Base-by-base conservation (phyloP, 192 early-diverging fungal species). In the Coemansia sp. region DNA sequence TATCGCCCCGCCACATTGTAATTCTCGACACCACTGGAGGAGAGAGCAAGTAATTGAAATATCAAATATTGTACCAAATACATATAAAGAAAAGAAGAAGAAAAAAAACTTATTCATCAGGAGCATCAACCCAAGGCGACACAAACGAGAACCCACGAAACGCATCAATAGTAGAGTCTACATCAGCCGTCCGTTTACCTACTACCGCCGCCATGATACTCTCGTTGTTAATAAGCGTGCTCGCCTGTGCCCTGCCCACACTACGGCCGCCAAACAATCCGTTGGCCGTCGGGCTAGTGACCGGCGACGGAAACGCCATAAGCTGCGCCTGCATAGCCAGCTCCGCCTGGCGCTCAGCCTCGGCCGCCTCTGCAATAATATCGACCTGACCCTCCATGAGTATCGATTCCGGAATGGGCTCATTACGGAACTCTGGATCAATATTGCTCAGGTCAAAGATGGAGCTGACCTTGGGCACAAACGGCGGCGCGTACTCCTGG, bases 401-500 rank as follows among this genome's bases (percentile, higher is more conserved):
- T 9, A 83, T 71, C 0, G 73, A 75, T 52, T 75, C 55, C 3
- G 82, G 76, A 52, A 83, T 79, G 0, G 82, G 76, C 62, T 84
- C 83, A 34, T 80, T 73, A 41, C 75, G 78, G 72, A 84, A 84
- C 74, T 76, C 71, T 11, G 83, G 83, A 39, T 84, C 83, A 62
- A 84, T 84, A 49, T 84, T 72, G 56, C 72, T 73, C 45, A 84
- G 64, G 20, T 84, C 83, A 52, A 84, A 80, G 11, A 76, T 80
- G 38, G 85, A 74, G 61, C 71, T 75, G 62, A 89, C 86, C 37
- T 85, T 80, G 38, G 90, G 90, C 53, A 89, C 87, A 74, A 89
- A 89, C 29, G 90, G 90, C 40, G 90, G 90, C 41, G 73, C 83
- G 8, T 86, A 80, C 61, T 88, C 76, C 68, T 88, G 86, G 45